These are phyloP conservation scores for Ilex asprella DNA, from an alignment of 257 asterid species.

Conservation along the genomic window DNA sequence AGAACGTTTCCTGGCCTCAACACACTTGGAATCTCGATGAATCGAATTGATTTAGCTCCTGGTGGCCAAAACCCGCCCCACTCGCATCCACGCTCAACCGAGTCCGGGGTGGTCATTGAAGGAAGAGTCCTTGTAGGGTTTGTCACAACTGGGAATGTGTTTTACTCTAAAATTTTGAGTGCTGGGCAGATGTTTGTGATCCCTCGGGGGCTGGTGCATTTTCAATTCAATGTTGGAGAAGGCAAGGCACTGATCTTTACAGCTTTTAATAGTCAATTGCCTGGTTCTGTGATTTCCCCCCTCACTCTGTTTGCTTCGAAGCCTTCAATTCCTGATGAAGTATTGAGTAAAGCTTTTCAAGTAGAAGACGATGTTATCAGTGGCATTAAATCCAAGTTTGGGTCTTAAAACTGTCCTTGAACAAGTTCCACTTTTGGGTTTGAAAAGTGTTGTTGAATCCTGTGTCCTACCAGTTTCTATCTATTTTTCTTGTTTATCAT, in stretches of 20 bases:
- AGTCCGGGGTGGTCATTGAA: slow-evolving; percentile 34
- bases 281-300: slow-evolving; percentile 26
- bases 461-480: no score
- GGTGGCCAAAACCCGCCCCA: slow-evolving; percentile 58
- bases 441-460: no score
- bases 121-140: slow-evolving; percentile 50
- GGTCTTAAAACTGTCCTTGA: slow-evolving; percentile 5
- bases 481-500: no score
- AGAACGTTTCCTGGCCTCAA: slow-evolving; percentile 48
- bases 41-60: slow-evolving; percentile 34
- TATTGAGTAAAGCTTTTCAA: slow-evolving; percentile 43
- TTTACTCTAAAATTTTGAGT: slow-evolving; percentile 27
- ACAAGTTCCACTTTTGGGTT: no score
- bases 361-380: slow-evolving; percentile 30
- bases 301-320: slow-evolving; percentile 36
- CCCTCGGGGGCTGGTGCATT: slow-evolving; percentile 52
- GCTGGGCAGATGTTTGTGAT: slow-evolving; percentile 51
- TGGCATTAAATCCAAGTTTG: slow-evolving; percentile 40
- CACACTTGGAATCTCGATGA: slow-evolving; percentile 56
- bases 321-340: slow-evolving; percentile 47
- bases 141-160: slow-evolving; percentile 30
- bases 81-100: slow-evolving; percentile 54
- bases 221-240: slow-evolving; percentile 52
- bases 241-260: slow-evolving; percentile 34
- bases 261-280: slow-evolving; percentile 61